Conservation (phyloP, 1,284 basidiomycete species). For the Fomitopsis palustris region DNA sequence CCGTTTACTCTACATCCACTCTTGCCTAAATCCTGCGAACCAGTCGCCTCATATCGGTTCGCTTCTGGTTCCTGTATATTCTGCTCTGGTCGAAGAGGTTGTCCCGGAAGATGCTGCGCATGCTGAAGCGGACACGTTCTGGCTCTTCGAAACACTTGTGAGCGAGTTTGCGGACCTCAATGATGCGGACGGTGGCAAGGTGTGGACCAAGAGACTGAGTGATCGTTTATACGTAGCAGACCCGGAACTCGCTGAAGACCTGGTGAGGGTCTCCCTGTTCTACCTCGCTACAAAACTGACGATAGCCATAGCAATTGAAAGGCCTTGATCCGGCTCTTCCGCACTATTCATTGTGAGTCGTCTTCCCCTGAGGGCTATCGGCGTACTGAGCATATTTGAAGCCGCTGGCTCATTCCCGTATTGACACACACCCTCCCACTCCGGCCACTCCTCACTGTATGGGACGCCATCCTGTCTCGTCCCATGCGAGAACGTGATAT, state of each 20-base stretch:
- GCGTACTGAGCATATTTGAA: conserved; percentile 25
- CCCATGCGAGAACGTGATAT: conserved; percentile 48
- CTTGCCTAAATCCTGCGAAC: conserved; percentile 67
- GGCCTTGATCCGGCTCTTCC: conserved; percentile 70
- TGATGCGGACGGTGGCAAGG: conserved; percentile 55
- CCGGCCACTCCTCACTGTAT: conserved; percentile 52
- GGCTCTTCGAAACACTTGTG: conserved; percentile 72
- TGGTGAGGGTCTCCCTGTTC: conserved; percentile 45
- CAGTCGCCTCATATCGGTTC: conserved; percentile 65
- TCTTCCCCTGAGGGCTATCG: neutral
- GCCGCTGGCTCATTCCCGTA: conserved; percentile 74
- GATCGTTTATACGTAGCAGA: conserved; percentile 66
- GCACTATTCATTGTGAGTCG: conserved; percentile 75
- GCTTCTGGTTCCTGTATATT: conserved; percentile 66
- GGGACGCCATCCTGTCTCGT: conserved; percentile 69
- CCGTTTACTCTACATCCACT: conserved; percentile 72
- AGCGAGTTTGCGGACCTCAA: conserved; percentile 70
- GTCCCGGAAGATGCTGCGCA: conserved; percentile 60
- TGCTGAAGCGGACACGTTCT: conserved; percentile 76
- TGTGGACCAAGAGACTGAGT: conserved; percentile 64
- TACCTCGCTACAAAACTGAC: too few relatives aligned
- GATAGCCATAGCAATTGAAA: conserved; percentile 40
- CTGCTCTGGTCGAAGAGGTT: conserved; percentile 56
- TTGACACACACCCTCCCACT: conserved; percentile 70
- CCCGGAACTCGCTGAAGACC: conserved; percentile 51